Evolutionary conservation across 768 basidiomycete species (phyloP), one percentile per base, ranked within the genome.

Genomic region (Lactarius tabidus): DNA sequence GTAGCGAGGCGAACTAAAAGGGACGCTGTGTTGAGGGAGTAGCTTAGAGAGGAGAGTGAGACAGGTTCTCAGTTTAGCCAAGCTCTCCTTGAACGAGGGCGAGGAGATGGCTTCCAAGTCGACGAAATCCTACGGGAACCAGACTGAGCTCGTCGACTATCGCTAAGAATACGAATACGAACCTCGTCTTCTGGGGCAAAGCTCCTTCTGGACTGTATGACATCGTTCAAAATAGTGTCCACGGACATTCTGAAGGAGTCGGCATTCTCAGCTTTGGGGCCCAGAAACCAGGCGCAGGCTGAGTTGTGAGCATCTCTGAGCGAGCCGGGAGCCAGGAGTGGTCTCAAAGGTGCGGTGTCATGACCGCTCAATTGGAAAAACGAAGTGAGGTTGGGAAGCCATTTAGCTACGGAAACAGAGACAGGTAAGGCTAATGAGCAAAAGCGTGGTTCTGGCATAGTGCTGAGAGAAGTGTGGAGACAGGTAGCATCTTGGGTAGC

Each of bases 1-100:
- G 62, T 80, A 81, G 14, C 79, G 75, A 9, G 76, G 78, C 12
- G 75, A 77, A 62, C 71, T 78, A 71, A 77, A 78, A 8, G 79
- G 79, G n/a, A 79, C 71, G 38, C 73, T 75, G 62, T 75, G 71
- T 29, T 74, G 67, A 48, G 69, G 70, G 38, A 80, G 72, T 1
- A 73, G 48, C 2, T 55, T 23, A 36, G 62, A 66, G 41, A 74
- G 60, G 20, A 63, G 51, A 10, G 39, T 67, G 53, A 72, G 26
- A 15, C 67, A 59, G 20, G 67, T 60, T 43, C 70, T 48, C 18
- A 76, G 70, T 31, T 70, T 64, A 12, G 67, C 67, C 66, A 67
- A 70, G 33, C 66, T 67, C 41, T 57, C 63, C 62, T 69, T 69
- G 68, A 72, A 71, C 61, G 67, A 58, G 17, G 54, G 33, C 10